Evolutionary conservation across 2,329 filamentous ascomycete species (phyloP).

Genomic region (Xylariomycetidae sp.): DNA sequence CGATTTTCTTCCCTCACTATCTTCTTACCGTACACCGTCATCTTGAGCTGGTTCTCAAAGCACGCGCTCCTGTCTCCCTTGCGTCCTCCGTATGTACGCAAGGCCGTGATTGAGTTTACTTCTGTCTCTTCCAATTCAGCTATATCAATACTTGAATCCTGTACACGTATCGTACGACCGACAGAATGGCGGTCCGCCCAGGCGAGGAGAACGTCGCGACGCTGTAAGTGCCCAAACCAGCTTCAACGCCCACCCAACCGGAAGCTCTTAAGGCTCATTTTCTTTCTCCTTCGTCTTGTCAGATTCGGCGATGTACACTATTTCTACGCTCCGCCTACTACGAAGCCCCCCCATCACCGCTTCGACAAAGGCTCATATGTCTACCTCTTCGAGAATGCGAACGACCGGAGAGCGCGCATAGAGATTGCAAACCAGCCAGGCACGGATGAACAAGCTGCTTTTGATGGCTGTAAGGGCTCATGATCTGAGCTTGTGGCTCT

Average conservation of each 20-base stretch:
- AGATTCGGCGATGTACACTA: constrained; percentile 78
- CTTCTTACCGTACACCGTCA: no score
- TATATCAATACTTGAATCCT: neutral
- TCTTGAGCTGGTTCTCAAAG: constrained; percentile 11
- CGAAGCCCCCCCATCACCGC: constrained; percentile 67
- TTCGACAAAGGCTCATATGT: constrained; percentile 77
- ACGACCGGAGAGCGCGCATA: constrained; percentile 60
- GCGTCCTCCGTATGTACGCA: no score
- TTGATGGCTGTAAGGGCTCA: constrained; percentile 69
- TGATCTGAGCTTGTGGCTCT: no score
- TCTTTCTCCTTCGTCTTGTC: constrained; percentile 9
- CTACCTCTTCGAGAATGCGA: constrained; percentile 71
- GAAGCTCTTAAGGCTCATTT: constrained; percentile 14
- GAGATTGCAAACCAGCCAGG: constrained; percentile 73
- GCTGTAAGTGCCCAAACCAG: constrained; percentile 29
- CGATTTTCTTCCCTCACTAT: no score
- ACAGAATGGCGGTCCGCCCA: constrained; percentile 36
- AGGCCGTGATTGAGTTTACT: no score
- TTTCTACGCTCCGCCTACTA: constrained; percentile 63
- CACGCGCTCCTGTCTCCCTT: no score
- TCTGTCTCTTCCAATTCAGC: constrained; percentile 1
- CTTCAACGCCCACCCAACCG: neutral
- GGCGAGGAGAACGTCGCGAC: constrained; percentile 43
- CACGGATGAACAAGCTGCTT: constrained; percentile 71
- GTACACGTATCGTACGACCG: constrained; percentile 2